Percentiles rank a stretch among this genome's conserved stretches.
phyloP scores from a whole-genome alignment of 2,329 filamentous ascomycete species.

The Rhynchosporium graminicola region DNA sequence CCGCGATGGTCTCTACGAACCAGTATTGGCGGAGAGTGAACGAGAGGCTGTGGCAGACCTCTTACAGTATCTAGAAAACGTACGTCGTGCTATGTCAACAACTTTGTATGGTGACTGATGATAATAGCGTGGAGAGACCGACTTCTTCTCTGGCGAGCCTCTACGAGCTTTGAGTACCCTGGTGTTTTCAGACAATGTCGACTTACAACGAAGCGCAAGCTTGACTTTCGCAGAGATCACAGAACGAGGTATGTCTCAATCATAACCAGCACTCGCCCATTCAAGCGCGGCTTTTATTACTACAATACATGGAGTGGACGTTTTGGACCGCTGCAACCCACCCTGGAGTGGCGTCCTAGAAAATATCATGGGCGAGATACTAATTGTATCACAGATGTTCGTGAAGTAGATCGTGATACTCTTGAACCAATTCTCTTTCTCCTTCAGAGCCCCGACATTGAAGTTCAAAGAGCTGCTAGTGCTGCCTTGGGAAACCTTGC shows the following conservation, averaged over 20 bases:
- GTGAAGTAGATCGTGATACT: conserved; percentile 92
- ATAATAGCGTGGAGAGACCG: conserved; percentile 80
- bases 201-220: conserved; percentile 94
- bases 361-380: conserved; percentile 13
- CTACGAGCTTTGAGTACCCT: conserved; percentile 91
- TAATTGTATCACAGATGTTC: conserved; percentile 68
- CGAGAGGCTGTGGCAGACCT: conserved; percentile 95
- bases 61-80: conserved; percentile 94
- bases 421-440: conserved; percentile 95
- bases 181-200: conserved; percentile 98
- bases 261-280: background rate
- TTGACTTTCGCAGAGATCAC: conserved; percentile 99
- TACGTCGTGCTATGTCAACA: conserved; percentile 44
- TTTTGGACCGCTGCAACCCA: background rate
- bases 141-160: conserved; percentile 97
- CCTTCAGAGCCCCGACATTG: conserved; percentile 91
- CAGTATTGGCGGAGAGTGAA: conserved; percentile 91
- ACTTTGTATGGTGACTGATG: conserved; percentile 26
- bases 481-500: conserved; percentile 94
- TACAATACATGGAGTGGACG: no score
- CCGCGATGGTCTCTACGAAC: conserved; percentile 81
- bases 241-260: conserved; percentile 73
- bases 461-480: conserved; percentile 95
- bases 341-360: background rate
- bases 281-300: background rate